These are phyloP conservation scores for Ceratobasidium sp. DNA, from an alignment of 1,284 basidiomycete genomes.

Conservation along the genomic window DNA sequence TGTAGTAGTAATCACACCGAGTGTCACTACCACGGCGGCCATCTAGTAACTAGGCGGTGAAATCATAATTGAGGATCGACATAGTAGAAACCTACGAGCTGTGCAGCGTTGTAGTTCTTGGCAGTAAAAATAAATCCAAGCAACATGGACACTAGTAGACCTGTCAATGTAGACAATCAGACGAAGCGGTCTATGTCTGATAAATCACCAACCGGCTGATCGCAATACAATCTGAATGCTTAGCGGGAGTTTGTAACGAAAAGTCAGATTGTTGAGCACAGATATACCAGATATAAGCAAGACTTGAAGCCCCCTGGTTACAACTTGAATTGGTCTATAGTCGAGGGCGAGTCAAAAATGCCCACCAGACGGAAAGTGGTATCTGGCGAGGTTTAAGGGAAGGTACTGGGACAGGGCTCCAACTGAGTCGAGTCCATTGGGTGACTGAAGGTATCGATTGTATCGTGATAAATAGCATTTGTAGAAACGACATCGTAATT, in stretches of 20 bases:
- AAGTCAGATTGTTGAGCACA: conserved; percentile 85
- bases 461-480: conserved; percentile 78
- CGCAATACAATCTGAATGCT: conserved; percentile 88
- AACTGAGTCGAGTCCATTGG: conserved; percentile 43
- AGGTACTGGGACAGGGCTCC: conserved; percentile 50
- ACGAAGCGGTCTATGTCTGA: background rate
- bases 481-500: conserved; percentile 83
- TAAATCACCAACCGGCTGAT: conserved; percentile 73
- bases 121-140: conserved; percentile 64
- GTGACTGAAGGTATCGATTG: conserved; percentile 67
- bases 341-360: conserved; percentile 76
- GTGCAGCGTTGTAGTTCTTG: conserved; percentile 65
- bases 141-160: conserved; percentile 71
- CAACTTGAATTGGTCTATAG: conserved; percentile 85
- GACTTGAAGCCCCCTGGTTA: conserved; percentile 72
- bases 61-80: background rate
- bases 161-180: conserved; percentile 44
- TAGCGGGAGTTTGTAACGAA: conserved; percentile 78
- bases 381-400: conserved; percentile 71
- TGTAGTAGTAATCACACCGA: conserved; percentile 78
- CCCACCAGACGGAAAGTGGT: conserved; percentile 72
- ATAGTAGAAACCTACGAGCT: conserved; percentile 61
- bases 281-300: conserved; percentile 74
- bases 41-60: conserved; percentile 51
- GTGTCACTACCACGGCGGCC: conserved; percentile 75